phyloP scores from a whole-genome alignment of 176 grass and related monocot genomes.

The Aechmea fasciata region DNA sequence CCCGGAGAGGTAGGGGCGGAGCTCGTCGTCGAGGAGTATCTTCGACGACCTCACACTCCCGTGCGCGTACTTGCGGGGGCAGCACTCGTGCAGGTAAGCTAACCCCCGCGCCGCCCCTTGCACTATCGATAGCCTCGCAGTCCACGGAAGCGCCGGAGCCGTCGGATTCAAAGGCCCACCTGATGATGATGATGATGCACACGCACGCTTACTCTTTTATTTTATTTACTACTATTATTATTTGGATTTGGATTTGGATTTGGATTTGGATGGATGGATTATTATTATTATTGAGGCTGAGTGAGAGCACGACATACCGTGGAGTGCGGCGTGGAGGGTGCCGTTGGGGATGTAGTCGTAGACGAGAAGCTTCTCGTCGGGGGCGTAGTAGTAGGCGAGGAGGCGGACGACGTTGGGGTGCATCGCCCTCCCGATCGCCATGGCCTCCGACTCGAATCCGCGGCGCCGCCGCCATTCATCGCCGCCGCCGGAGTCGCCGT shows the following conservation, averaged over 20 bases:
- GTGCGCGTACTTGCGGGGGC: conserved; percentile 81
- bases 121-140: conserved; percentile 53
- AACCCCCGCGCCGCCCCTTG: conserved; percentile 66
- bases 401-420: conserved; percentile 83
- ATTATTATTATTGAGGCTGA: too few species aligned
- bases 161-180: conserved; percentile 51
- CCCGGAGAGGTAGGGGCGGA: conserved; percentile 63
- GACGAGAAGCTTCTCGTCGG: conserved; percentile 97
- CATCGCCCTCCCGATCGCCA: conserved; percentile 51
- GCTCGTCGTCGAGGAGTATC: conserved; percentile 90
- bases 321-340: conserved; percentile 80
- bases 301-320: conserved; percentile 34
- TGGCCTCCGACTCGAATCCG: conserved; percentile 69
- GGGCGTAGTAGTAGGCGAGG: conserved; percentile 92
- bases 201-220: too few species aligned
- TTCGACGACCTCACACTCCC: conserved; percentile 82
- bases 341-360: conserved; percentile 89
- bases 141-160: conserved; percentile 56
- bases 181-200: conserved; percentile 19
- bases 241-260: too few species aligned
- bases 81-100: conserved; percentile 79
- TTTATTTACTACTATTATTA: too few species aligned
- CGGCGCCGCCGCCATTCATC: conserved; percentile 67
- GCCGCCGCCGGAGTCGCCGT: conserved; percentile 22
- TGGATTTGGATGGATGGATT: too few species aligned